These are phyloP conservation scores for Hanseniaspora guilliermondii DNA, from an alignment of 805 yeast genomes.

Conservation along the genomic window DNA sequence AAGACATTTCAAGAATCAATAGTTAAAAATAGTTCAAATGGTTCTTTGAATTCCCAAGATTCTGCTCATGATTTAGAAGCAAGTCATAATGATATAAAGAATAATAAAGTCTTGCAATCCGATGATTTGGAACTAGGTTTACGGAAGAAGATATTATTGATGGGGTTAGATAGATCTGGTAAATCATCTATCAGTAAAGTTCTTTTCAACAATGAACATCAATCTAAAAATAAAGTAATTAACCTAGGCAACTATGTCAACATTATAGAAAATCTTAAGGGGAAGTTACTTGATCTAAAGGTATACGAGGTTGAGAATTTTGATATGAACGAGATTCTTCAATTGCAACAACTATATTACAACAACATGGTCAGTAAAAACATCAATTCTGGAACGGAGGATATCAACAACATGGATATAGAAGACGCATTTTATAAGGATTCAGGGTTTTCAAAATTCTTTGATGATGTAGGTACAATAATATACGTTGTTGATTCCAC, in stretches of 20 bases:
- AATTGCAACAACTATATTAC: conserved; percentile 7
- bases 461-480: conserved; percentile 73
- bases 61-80: conserved; percentile 13
- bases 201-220: conserved; percentile 92
- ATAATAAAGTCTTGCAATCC: neutral
- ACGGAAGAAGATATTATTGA: conserved; percentile 69
- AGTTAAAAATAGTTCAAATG: neutral
- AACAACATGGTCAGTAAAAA: conserved; percentile 1
- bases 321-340: conserved; percentile 13
- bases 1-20: conserved; percentile 1
- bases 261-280: conserved; percentile 7
- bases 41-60: conserved; percentile 7
- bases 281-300: conserved; percentile 7
- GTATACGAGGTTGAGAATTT: conserved; percentile 11
- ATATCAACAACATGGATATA: neutral
- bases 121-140: conserved; percentile 29
- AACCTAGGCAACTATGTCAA: conserved; percentile 8
- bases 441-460: conserved; percentile 36
- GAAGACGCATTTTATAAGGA: conserved; percentile 10
- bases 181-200: conserved; percentile 93
- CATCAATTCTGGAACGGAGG: neutral
- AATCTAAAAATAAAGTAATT: conserved; percentile 31
- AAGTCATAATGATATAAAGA: neutral
- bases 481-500: conserved; percentile 92
- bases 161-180: conserved; percentile 85